Evolutionary conservation across 805 yeast genomes (phyloP).

Genomic region (Tetrapisispora iriomotensis): DNA sequence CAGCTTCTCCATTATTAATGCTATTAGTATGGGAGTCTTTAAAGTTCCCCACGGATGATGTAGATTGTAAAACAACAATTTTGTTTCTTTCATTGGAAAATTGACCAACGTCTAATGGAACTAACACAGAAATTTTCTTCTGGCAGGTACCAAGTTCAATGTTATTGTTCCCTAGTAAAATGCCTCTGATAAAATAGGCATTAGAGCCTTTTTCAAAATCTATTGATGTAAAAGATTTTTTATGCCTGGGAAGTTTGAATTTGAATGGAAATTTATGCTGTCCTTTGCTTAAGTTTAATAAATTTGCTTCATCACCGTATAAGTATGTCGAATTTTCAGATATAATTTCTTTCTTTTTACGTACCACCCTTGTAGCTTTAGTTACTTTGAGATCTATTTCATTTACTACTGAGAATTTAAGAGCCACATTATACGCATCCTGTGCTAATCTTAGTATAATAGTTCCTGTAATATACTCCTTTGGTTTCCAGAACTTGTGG

Average conservation of each 20-base stretch:
- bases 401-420: conserved; percentile 48
- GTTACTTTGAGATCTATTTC: conserved; percentile 43
- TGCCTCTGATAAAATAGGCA: conserved; percentile 39
- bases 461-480: conserved; percentile 62
- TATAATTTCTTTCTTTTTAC: conserved; percentile 43
- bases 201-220: conserved; percentile 84
- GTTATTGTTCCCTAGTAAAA: conserved; percentile 15
- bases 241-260: conserved; percentile 60
- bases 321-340: conserved; percentile 50
- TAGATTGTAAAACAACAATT: conserved; percentile 50
- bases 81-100: conserved; percentile 62
- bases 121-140: conserved; percentile 46
- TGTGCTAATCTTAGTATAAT: conserved; percentile 46
- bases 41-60: conserved; percentile 14
- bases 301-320: conserved; percentile 36
- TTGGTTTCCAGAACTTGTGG: conserved; percentile 55
- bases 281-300: conserved; percentile 48
- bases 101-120: conserved; percentile 63
- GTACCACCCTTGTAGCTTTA: conserved; percentile 41
- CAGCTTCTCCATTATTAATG: conserved; percentile 8
- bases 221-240: conserved; percentile 61
- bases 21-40: background rate
- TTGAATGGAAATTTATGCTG: conserved; percentile 84
- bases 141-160: conserved; percentile 39
- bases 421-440: conserved; percentile 39